Base-by-base conservation (phyloP, 2,329 filamentous ascomycete species). In the Daldinia sp. region DNA sequence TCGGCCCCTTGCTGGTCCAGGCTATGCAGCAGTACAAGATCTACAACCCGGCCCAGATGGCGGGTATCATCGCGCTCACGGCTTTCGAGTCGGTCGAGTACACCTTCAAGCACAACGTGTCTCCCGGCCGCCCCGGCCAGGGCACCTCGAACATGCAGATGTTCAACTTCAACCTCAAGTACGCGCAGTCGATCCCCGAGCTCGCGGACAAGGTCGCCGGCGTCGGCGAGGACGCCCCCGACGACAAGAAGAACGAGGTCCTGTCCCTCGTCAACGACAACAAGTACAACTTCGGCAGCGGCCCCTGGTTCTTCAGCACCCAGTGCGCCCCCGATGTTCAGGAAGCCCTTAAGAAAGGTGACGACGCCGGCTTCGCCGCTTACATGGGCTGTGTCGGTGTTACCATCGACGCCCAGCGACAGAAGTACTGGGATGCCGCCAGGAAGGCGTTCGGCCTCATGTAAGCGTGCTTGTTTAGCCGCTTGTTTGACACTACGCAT, bases 11-110 rank as follows among this genome's bases (percentile, higher is more conserved):
- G 66, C 81, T 94, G 63, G 78, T 79, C 71, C 68, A 77, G 5
- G 83, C 85, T 32, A 88, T 93, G 75, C 58, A 71, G 15, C 76
- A 80, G 9, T 90, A 92, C 80, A 67, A 75, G 2, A 79, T 93
- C 69, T 81, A 77, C 48, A 17, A 75, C 75, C 30, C 77, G 78
- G 83, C 81, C 19, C 85, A 90, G 69, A 87, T 90, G 73, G 91
- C 91, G 5, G 91, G 88, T 19, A 76, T 94, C 13, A 73, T 95
- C 41, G 82, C 88, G 10, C 81, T 93, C 72, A 90, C 92, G 79
- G 85, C 89, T 9, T 88, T 88, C 73, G 93, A 96, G 79, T 87
- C 85, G 1, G 86, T 59, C 19, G 82, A 88, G 65, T 91, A 94
- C 78, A 82, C 85, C 71, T 94, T 86, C 83, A 91, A 89, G 77